Evolutionary conservation across 768 basidiomycete genomes (phyloP).

Genomic region (Crepidotus variabilis): DNA sequence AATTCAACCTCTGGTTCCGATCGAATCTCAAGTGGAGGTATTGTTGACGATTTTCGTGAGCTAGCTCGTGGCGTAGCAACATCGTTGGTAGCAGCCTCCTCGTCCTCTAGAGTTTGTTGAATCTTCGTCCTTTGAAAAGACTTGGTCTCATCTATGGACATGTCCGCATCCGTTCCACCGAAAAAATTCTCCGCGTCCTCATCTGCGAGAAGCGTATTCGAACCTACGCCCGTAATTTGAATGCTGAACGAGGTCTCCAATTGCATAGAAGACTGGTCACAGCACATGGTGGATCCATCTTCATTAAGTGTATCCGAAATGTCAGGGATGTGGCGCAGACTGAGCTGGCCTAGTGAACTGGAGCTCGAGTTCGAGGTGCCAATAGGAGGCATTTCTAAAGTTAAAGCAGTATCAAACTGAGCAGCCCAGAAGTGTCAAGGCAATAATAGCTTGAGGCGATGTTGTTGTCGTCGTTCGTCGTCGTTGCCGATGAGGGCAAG

Average conservation of each 20-base stretch:
- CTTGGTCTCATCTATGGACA: neutral
- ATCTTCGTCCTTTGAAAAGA: neutral
- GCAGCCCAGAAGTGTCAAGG: no score
- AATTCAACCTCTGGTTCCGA: neutral
- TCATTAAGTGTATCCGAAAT: slow-evolving; percentile 28
- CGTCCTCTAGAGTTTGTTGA: neutral
- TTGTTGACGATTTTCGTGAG: neutral
- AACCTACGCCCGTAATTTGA: slow-evolving; percentile 43
- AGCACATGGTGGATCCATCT: neutral
- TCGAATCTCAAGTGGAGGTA: neutral
- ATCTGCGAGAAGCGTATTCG: slow-evolving; percentile 44
- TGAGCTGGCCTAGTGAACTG: slow-evolving; percentile 25
- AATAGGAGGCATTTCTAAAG: no score
- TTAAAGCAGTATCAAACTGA: no score
- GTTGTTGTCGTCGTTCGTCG: no score
- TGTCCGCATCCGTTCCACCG: slow-evolving; percentile 6
- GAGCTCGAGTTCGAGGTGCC: neutral
- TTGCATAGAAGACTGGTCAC: neutral
- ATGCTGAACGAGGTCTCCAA: slow-evolving; percentile 42
- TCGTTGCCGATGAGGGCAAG: no score
- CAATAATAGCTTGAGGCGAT: no score
- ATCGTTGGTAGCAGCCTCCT: neutral
- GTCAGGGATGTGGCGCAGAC: slow-evolving; percentile 53
- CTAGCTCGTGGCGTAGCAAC: neutral
- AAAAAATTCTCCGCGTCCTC: slow-evolving; percentile 26